Evolutionary conservation across 2,329 filamentous ascomycete genomes (phyloP), one percentile per base, ranked within the genome.

Genomic region (Aspergillus aculeatus): DNA sequence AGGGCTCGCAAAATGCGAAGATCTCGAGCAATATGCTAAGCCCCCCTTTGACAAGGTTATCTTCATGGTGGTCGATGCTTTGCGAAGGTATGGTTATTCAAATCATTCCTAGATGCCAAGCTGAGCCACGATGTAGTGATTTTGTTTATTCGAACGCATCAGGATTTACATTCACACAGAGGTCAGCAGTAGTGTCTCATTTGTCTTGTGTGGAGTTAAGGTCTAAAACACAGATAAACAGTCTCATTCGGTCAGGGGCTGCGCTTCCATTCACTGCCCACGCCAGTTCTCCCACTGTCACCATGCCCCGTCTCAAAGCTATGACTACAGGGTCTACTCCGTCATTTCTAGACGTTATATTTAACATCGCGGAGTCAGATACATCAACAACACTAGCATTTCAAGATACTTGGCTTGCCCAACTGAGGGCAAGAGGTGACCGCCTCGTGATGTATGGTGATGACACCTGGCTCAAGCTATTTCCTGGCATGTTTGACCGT

Each of bases 311-410:
- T 63, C 88, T 99, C 69, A 99, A 99, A 79, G 92, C 95, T 52
- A 92, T 99, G 64, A 99, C 95, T 0, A 98, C 95, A 1, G 95
- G 95, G 62, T 97, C 94, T 1, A 95, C 96, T n/a, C 95, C 95
- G 3, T 98, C 94, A 2, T 99, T 99, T 75, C 86, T 98, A 61
- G 95, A 99, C 75, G 89, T 97, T 16, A 96, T 99, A 62, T 83
- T 99, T 60, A 99, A 98, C 72, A 91, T 99, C 73, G 91, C 96
- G 65, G 95, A 99, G 77, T 92, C 88, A 19, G 95, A 99, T 73
- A 94, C 91, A 3, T 89, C 90, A 14, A 96, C 95, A 0, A 94
- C 90, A 3, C 84, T 99, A 24, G 88, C 91, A 14, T 85, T 85
- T 29, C 95, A 98, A 77, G 95, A 99, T 73, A 96, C 92, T 32